Evolutionary conservation across 805 yeast genomes (phyloP).

Genomic region (Candida sithepensis): DNA sequence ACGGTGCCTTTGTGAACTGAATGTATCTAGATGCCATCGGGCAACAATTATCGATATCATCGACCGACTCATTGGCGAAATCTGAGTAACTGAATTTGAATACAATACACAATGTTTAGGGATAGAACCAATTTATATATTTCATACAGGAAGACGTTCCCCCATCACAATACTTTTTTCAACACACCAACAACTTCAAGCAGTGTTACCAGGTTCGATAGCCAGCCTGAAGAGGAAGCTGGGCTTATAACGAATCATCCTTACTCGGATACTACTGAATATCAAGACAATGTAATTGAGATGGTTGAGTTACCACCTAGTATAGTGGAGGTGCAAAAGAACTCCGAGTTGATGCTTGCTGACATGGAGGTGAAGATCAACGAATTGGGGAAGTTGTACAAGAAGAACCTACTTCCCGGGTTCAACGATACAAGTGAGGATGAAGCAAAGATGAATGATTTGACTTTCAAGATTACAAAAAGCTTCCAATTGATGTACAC

Average conservation of each 20-base stretch:
- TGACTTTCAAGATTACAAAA: constrained; percentile 72
- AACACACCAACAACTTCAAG: constrained; percentile 7
- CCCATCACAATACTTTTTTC: constrained; percentile 47
- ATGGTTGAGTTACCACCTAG: constrained; percentile 71
- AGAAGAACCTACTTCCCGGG: constrained; percentile 81
- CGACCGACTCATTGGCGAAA: no score
- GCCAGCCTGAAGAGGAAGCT: constrained; percentile 51
- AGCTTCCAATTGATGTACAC: constrained; percentile 76
- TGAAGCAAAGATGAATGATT: constrained; percentile 73
- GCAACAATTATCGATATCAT: no score
- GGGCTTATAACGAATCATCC: constrained; percentile 43
- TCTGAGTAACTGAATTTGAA: no score
- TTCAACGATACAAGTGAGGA: constrained; percentile 75
- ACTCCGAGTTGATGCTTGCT: constrained; percentile 60
- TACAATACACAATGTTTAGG: constrained; percentile 62
- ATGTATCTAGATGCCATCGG: no score
- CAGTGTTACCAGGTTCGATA: constrained; percentile 28
- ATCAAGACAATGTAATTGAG: constrained; percentile 42
- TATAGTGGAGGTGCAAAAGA: constrained; percentile 68
- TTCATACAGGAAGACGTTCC: constrained; percentile 86
- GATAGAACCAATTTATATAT: constrained; percentile 91
- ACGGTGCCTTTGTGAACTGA: no score
- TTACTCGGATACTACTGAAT: constrained; percentile 13
- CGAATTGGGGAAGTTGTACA: constrained; percentile 66
- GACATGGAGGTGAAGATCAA: constrained; percentile 52